Evolutionary conservation across 2,329 filamentous ascomycete genomes (phyloP), one percentile per base, ranked within the genome.

Genomic region (Fusarium gaditjirri): DNA sequence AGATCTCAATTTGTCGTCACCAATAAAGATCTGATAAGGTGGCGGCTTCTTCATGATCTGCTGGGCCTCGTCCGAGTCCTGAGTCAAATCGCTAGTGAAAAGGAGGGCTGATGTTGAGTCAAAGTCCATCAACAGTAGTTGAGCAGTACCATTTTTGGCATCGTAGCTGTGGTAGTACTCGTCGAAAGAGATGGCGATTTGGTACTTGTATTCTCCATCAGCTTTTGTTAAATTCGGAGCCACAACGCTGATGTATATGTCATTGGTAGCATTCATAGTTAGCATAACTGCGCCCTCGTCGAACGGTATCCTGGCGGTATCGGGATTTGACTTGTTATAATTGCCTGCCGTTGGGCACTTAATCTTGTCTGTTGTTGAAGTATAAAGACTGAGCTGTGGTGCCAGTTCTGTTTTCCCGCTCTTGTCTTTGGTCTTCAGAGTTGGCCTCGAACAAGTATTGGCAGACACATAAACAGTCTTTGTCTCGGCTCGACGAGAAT

Each of bases 131-230:
- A 95, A 92, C 75, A 90, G 88, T 12, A 98, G 85, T 71, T 91
- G 88, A 0, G 89, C 69, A 19, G 61, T 71, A 9, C 59, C 68
- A 17, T 68, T 84, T 25, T 84, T 79, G 2, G 80, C 76, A 17
- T 83, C 79, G 75, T 89, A 93, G 39, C 83, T 86, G 81, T 97
- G 92, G 78, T 93, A 98, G 67, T 87, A 92, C 3, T 84, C 88
- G 75, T 97, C 92, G n/a, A 91, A 90, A 3, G 95, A 98, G 9
- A 89, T 93, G 2, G 94, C 94, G 27, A 99, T 83, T 76, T 97
- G 87, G 74, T 95, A 95, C 66, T 91, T 93, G 85, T 94, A 99
- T 8, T 85, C 84, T 4, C 92, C 92, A 2, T 84, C 81, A 69
- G 91, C 92, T 19, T 85, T 84, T 1, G 90, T 87, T 14, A 92